Base-by-base conservation (phyloP, 225 moss, liverwort and hornwort genomes). In the Ulota crispa region DNA sequence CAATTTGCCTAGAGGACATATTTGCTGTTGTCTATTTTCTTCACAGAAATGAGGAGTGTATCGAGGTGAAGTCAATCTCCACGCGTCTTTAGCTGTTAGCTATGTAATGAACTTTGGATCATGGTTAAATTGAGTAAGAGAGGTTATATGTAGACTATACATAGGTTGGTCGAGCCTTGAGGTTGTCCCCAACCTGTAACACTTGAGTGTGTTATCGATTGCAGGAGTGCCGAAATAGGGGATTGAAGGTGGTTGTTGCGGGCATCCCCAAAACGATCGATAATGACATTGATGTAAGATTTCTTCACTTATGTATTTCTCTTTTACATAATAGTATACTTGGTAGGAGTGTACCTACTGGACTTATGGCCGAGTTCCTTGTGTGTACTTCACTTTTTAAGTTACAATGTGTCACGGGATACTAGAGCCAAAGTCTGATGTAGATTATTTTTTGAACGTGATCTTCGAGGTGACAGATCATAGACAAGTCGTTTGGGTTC, bases 191-290 rank as follows among this genome's bases (percentile, higher is more conserved):
- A 18, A 37, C 56, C 37, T 70, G 19, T 66, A 59, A 68, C 43
- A 55, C 50, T 69, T 73, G 56, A 61, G 72, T 50, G 21, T 70
- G 50, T 64, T 37, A 36, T 47, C 54, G 45, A 52, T 72, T 70
- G 47, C 85, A 92, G 80, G 92, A 93, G 80, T 86, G 92, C 72
- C 75, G 70, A 57, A 81, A 72, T 82, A 86, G 92, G 63, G 86
- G 81, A 61, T 81, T 94, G 76, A 91, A 89, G 75, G 89, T 92
- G 24, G 82, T 74, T 5, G 64, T 92, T 74, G 89, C 87, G 39
- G 90, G 89, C 72, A 89, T 92, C 68, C 93, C 93, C 26, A 94
- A 94, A 75, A 94, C 93, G 19, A 92, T 94, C 56, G 93, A 94
- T 68, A 94, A 94, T 82, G 93, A 94, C 73, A 89, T 94, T 39